Conservation (phyloP, 2,329 filamentous ascomycete species). For the Scedosporium minutisporum region DNA sequence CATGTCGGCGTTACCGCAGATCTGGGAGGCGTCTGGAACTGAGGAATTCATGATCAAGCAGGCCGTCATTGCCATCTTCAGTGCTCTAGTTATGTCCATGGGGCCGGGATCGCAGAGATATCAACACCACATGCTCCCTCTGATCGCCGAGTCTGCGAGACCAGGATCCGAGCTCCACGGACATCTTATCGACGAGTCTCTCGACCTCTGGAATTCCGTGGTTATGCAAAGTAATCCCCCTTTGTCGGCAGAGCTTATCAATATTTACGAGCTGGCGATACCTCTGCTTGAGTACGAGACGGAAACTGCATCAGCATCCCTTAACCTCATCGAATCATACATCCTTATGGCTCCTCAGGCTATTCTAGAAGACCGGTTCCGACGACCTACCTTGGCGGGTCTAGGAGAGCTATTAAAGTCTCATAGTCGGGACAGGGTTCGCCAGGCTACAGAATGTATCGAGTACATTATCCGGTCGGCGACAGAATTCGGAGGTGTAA, state of each 20-base stretch:
- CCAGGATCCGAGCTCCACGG: constrained; percentile 64
- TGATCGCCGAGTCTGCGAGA: constrained; percentile 72
- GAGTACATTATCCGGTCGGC: constrained; percentile 58
- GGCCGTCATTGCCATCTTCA: constrained; percentile 76
- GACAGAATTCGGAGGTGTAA: constrained; percentile 48
- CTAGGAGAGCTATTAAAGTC: constrained; percentile 40
- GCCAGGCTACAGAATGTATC: constrained; percentile 49
- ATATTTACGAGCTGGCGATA: constrained; percentile 52
- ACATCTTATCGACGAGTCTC: constrained; percentile 82
- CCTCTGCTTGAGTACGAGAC: constrained; percentile 58
- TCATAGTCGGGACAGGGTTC: constrained; percentile 47
- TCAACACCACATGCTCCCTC: constrained; percentile 68
- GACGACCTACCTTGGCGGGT: constrained; percentile 37
- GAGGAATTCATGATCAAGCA: constrained; percentile 92
- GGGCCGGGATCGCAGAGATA: constrained; percentile 68
- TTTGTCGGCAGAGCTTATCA: constrained; percentile 50
- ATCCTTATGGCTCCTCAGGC: constrained; percentile 60
- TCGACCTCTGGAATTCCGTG: constrained; percentile 80
- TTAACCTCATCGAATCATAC: constrained; percentile 61
- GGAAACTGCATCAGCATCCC: constrained; percentile 50
- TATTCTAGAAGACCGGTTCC: constrained; percentile 48
- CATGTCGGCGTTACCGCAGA: constrained; percentile 64
- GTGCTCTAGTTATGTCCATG: constrained; percentile 79
- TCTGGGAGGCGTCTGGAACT: constrained; percentile 73
- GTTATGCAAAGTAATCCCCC: constrained; percentile 56